Evolutionary conservation across 805 yeast genomes (phyloP).

Genomic region (Cyberlindnera galapagoensis): DNA sequence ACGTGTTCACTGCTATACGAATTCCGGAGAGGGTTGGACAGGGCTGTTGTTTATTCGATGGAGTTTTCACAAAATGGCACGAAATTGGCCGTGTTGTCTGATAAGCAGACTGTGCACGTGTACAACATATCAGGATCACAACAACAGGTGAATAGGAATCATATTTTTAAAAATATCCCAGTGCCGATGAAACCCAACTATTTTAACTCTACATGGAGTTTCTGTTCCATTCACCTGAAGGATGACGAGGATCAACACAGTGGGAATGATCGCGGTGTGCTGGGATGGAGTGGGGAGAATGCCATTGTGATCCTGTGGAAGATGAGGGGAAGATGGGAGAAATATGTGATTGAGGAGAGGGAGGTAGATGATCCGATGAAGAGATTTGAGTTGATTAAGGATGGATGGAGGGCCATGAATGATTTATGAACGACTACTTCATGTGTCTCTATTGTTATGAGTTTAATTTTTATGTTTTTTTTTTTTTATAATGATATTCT

Average conservation of each 20-base stretch:
- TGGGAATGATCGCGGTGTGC: slow-evolving; percentile 35
- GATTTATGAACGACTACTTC: slow-evolving; percentile 5
- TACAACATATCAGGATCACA: slow-evolving; percentile 46
- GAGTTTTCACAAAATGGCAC: slow-evolving; percentile 73
- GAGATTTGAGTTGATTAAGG: slow-evolving; percentile 54
- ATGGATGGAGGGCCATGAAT: slow-evolving; percentile 61
- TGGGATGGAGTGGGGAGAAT: slow-evolving; percentile 72
- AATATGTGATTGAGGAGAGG: slow-evolving; percentile 61
- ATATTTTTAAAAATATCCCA: slow-evolving; percentile 57
- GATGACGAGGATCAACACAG: slow-evolving; percentile 24
- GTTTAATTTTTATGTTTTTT: background rate
- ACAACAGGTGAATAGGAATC: slow-evolving; percentile 45
- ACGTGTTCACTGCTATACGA: slow-evolving; percentile 70
- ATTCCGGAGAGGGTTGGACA: slow-evolving; percentile 85
- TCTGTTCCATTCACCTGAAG: slow-evolving; percentile 58
- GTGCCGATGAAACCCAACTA: slow-evolving; percentile 56
- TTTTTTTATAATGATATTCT: background rate
- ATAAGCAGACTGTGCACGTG: slow-evolving; percentile 84
- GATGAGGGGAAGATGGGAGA: slow-evolving; percentile 74
- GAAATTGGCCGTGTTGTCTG: slow-evolving; percentile 78
- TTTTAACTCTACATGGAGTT: slow-evolving; percentile 84
- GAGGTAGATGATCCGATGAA: slow-evolving; percentile 21
- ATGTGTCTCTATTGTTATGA: background rate
- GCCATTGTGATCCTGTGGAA: slow-evolving; percentile 73
- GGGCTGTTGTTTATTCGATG: slow-evolving; percentile 77